These are phyloP conservation scores for Populus davidiana DNA, from an alignment of 345 rosid genomes.

Conservation along the genomic window DNA sequence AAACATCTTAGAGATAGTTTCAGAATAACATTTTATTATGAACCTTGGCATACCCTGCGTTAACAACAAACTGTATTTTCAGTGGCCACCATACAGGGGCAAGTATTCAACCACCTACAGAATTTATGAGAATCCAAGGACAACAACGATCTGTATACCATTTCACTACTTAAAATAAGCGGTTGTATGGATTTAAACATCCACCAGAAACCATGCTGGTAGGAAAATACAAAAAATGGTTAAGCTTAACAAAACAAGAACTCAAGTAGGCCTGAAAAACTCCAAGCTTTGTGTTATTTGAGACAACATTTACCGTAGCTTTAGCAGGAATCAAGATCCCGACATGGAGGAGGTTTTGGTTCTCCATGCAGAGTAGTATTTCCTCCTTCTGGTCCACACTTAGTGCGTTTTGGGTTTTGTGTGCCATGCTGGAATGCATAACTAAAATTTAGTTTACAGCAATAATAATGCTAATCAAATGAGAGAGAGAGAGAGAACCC, in stretches of 20 bases:
- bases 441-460: not conserved
- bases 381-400: slow-evolving; percentile 93
- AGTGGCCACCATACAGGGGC: not conserved
- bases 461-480: not conserved
- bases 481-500: not conserved
- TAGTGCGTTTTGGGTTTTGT: slow-evolving; percentile 83
- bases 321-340: slow-evolving; percentile 92
- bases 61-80: not conserved
- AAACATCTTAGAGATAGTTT: not conserved
- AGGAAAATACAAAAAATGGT: slow-evolving; percentile 20
- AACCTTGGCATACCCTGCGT: not conserved
- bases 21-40: not conserved
- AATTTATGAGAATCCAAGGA: not conserved
- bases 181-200: slow-evolving; percentile 15
- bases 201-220: slow-evolving; percentile 27
- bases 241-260: slow-evolving; percentile 19
- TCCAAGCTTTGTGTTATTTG: slow-evolving; percentile 24
- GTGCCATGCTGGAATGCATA: slow-evolving; percentile 66
- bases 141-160: slow-evolving; percentile 9
- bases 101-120: not conserved
- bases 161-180: slow-evolving; percentile 20
- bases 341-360: slow-evolving; percentile 84
- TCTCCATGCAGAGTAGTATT: slow-evolving; percentile 71
- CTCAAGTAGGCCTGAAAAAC: slow-evolving; percentile 20
- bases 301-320: slow-evolving; percentile 13